Conservation (phyloP, 2,329 filamentous ascomycete species). For the Penicillium sp. region DNA sequence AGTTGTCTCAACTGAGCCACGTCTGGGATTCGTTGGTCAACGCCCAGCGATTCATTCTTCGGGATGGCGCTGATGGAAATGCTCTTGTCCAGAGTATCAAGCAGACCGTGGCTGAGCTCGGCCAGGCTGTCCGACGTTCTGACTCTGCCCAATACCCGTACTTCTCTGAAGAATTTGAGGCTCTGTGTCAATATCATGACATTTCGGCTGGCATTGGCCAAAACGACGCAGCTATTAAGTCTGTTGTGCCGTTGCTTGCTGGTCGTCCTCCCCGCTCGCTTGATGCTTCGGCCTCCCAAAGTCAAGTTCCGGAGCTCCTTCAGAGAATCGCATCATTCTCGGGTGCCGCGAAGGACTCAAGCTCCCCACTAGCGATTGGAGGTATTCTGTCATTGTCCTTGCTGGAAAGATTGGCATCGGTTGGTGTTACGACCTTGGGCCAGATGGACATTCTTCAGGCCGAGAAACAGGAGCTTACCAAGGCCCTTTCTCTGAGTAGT, state of each 20-base stretch:
- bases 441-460: slow-evolving; percentile 60
- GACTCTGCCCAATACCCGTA: slow-evolving; percentile 37
- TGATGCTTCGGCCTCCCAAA: slow-evolving; percentile 32
- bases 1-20: slow-evolving; percentile 34
- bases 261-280: slow-evolving; percentile 34
- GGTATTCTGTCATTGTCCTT: slow-evolving; percentile 50
- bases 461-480: slow-evolving; percentile 60
- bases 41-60: slow-evolving; percentile 36
- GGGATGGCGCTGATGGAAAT: slow-evolving; percentile 35
- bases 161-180: slow-evolving; percentile 46
- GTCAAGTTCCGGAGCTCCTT: slow-evolving; percentile 33
- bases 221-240: slow-evolving; percentile 21
- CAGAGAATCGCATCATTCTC: slow-evolving; percentile 37
- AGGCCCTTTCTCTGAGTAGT: slow-evolving; percentile 51
- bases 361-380: slow-evolving; percentile 45
- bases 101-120: slow-evolving; percentile 36
- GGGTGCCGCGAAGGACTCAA: slow-evolving; percentile 28
- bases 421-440: slow-evolving; percentile 54
- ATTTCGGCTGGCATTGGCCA: slow-evolving; percentile 21
- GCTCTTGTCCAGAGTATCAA: slow-evolving; percentile 36
- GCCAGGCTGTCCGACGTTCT: slow-evolving; percentile 28
- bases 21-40: slow-evolving; percentile 38
- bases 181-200: slow-evolving; percentile 46
- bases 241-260: slow-evolving; percentile 36
- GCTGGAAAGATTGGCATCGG: slow-evolving; percentile 52